Evolutionary conservation across 345 rosid species (phyloP).

Genomic region (Draba incana): DNA sequence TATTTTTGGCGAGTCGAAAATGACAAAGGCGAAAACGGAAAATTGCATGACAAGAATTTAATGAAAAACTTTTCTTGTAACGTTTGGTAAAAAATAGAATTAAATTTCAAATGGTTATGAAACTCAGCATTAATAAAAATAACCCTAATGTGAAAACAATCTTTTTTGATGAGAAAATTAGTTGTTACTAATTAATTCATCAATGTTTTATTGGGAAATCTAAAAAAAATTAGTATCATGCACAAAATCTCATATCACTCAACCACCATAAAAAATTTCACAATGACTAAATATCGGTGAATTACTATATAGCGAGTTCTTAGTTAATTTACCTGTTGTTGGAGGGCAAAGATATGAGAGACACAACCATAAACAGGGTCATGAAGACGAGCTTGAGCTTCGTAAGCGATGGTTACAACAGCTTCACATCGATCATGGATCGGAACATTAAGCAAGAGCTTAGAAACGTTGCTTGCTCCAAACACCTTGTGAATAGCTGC

Average conservation of each 20-base stretch:
- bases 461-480: constrained; percentile 72
- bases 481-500: constrained; percentile 73
- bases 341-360: constrained; percentile 63
- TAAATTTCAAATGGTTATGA: background rate
- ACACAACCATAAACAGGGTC: constrained; percentile 74
- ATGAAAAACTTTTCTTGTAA: constrained; percentile 2
- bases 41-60: background rate
- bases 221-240: background rate
- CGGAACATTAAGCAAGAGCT: constrained; percentile 58
- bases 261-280: background rate
- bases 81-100: background rate
- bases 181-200: background rate
- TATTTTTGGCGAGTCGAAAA: constrained; percentile 11
- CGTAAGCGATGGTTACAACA: constrained; percentile 62
- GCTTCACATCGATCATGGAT: constrained; percentile 63
- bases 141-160: constrained; percentile 30
- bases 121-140: background rate
- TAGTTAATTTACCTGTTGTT: constrained; percentile 54
- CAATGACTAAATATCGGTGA: background rate
- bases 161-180: background rate
- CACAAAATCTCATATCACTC: constrained; percentile 6
- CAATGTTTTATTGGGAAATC: constrained; percentile 1
- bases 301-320: background rate
- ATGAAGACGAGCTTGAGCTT: constrained; percentile 64
- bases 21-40: background rate